Base-by-base conservation (phyloP, 805 yeast species). In the Scheffersomyces stipitis region DNA sequence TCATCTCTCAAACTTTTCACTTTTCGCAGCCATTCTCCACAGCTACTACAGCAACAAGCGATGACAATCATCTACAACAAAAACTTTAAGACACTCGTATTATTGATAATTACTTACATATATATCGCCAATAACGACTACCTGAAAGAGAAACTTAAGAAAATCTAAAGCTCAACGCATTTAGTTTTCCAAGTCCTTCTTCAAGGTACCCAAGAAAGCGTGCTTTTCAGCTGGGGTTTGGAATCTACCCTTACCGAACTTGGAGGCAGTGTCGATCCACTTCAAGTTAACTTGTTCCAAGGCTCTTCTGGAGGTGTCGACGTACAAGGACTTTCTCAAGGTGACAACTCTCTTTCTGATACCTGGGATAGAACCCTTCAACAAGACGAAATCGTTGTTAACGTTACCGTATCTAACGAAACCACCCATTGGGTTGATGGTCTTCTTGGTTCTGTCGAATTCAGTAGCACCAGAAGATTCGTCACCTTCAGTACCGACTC, bases 171-270 rank as follows among this genome's bases (percentile, higher is more conserved):
- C 9, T 20, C 24, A 20, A 7, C 7, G 9, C 10, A 20, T 39
- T 52, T 57, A 58, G 44, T 56, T 56, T 68, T 81, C 77, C 71
- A 87, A 81, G 76, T 90, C 97, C 84, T 87, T 90, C 96, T 93
- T 93, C 73, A 93, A 85, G 69, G 99, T 91, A 81, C 99, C 99
- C 81, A 90, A 66, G 91, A 93, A 93, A 70, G 99, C 95, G 70
- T 84, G 89, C 90, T 95, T 95, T 83, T 93, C 99, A 74, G 97
- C 98, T 65, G 97, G 96, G 68, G 99, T 93, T 81, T 93, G 99
- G 98, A 93, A 93, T 85, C 99, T 93, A 83, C 99, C 99, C 88
- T 93, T 95, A 86, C 99, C 99, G 90, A 93, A 93, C 79, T 91
- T 90, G 68, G 99, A 93, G 71, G 99, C 96, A 64, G 99, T 93